A percentile compares a stretch with the other conserved stretches of the same genome.
phyloP scores from a whole-genome alignment of 257 asterid species.

The Solanum megistacrolobum region DNA sequence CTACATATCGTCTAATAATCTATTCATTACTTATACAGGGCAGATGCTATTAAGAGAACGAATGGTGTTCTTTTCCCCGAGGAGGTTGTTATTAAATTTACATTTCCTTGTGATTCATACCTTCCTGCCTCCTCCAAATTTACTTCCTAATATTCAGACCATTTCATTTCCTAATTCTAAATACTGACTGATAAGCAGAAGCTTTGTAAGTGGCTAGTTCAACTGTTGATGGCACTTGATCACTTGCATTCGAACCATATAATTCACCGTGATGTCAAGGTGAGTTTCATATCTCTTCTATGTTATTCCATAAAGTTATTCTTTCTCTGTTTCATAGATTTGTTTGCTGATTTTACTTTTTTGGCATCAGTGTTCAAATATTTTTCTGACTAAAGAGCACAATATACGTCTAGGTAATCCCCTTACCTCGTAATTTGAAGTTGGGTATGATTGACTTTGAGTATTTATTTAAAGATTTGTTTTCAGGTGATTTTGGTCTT shows the following conservation, averaged over 20 bases:
- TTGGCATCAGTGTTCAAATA: constrained; percentile 81
- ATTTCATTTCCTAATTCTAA: constrained; percentile 1
- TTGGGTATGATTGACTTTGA: background rate
- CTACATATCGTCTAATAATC: background rate
- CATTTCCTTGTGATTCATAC: background rate
- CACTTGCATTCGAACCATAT: constrained; percentile 80
- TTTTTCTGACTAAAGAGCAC: constrained; percentile 84
- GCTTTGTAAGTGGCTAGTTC: constrained; percentile 95
- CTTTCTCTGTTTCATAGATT: background rate
- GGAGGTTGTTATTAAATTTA: constrained; percentile 43
- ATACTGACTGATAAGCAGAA: constrained; percentile 45
- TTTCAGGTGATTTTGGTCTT: constrained; percentile 96
- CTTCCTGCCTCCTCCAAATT: background rate
- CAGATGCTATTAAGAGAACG: constrained; percentile 80
- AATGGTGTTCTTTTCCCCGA: constrained; percentile 84
- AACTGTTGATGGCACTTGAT: constrained; percentile 89
- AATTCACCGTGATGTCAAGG: constrained; percentile 99
- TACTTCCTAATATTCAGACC: background rate
- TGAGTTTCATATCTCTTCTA: constrained; percentile 6
- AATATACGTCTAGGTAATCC: constrained; percentile 85
- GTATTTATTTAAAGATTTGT: background rate
- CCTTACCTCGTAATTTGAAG: background rate
- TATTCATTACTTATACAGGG: constrained; percentile 37
- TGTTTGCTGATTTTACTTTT: constrained; percentile 10
- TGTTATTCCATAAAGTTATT: background rate